phyloP scores from a whole-genome alignment of 1,284 basidiomycete species.

The Sphagnurus paluster region DNA sequence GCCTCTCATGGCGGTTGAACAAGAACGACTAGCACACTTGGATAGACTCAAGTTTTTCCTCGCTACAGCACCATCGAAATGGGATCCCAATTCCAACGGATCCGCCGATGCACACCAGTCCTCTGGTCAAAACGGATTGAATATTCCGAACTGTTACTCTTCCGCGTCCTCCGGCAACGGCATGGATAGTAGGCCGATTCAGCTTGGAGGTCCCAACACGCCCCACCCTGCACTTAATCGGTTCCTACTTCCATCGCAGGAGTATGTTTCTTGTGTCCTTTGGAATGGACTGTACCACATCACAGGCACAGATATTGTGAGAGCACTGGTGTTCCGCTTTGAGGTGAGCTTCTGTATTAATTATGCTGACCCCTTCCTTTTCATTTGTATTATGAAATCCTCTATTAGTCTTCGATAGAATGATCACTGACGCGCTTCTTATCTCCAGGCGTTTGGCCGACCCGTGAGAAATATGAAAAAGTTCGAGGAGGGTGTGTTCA shows the following conservation, averaged over 20 bases:
- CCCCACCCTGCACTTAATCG: constrained; percentile 76
- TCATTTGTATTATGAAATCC: background rate
- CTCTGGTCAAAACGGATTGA: constrained; percentile 13
- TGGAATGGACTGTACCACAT: constrained; percentile 91
- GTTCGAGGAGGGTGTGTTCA: constrained; percentile 93
- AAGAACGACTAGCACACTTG: constrained; percentile 68
- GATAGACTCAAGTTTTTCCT: constrained; percentile 85
- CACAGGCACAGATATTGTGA: constrained; percentile 88
- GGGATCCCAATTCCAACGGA: constrained; percentile 41
- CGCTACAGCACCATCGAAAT: constrained; percentile 78
- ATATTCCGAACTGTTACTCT: constrained; percentile 18
- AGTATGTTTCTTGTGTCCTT: constrained; percentile 86
- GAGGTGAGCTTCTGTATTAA: constrained; percentile 44
- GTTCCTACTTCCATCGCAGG: constrained; percentile 81
- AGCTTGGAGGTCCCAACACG: constrained; percentile 20
- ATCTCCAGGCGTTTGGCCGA: constrained; percentile 68
- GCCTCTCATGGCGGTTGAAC: constrained; percentile 60
- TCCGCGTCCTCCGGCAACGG: background rate
- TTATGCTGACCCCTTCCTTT: background rate
- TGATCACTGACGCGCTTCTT: constrained; percentile 13
- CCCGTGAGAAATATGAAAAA: constrained; percentile 86
- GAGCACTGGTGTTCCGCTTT: constrained; percentile 86
- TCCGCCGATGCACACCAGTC: constrained; percentile 11
- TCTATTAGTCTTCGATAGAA: background rate
- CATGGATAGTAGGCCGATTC: constrained; percentile 23